Percentiles rank a stretch among this genome's conserved stretches.
Conservation (phyloP, 768 basidiomycete species). For the Russula foetens region DNA sequence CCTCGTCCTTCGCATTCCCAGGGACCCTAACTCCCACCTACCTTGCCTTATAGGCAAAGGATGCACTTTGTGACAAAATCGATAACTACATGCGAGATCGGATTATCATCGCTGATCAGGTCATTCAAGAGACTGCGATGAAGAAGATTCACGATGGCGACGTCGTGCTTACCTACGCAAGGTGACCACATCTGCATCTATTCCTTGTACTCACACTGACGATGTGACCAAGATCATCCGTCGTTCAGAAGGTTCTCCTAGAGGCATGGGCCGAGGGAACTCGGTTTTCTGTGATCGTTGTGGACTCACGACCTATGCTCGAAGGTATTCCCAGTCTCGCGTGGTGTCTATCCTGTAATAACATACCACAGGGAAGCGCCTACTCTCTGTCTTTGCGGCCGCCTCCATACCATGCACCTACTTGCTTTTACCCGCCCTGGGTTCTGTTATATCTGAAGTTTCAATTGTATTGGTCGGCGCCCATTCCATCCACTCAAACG, state of each 20-base stretch:
- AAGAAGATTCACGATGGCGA: conserved; percentile 95
- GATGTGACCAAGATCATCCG: conserved; percentile 65
- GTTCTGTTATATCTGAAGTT: conserved; percentile 71
- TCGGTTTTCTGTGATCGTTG: conserved; percentile 81
- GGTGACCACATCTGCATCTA: conserved; percentile 36
- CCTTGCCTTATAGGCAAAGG: conserved; percentile 61
- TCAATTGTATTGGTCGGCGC: conserved; percentile 86
- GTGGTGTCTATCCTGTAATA: background rate
- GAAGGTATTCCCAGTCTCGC: conserved; percentile 50
- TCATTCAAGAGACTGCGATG: conserved; percentile 82
- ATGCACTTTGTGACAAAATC: conserved; percentile 73
- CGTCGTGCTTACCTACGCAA: conserved; percentile 86
- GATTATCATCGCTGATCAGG: conserved; percentile 87
- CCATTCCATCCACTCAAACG: conserved; percentile 91
- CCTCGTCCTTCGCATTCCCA: background rate
- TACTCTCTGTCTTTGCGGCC: conserved; percentile 61
- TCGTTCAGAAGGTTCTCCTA: conserved; percentile 85
- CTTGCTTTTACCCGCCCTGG: conserved; percentile 78
- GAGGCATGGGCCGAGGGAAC: conserved; percentile 67
- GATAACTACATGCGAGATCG: conserved; percentile 92
- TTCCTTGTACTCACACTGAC: conserved; percentile 5
- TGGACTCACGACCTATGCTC: conserved; percentile 90
- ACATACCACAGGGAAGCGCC: conserved; percentile 54
- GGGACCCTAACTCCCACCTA: conserved; percentile 1
- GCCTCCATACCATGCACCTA: conserved; percentile 82